Base-by-base conservation (phyloP, 2,329 filamentous ascomycete species). In the Colletotrichum sp. region DNA sequence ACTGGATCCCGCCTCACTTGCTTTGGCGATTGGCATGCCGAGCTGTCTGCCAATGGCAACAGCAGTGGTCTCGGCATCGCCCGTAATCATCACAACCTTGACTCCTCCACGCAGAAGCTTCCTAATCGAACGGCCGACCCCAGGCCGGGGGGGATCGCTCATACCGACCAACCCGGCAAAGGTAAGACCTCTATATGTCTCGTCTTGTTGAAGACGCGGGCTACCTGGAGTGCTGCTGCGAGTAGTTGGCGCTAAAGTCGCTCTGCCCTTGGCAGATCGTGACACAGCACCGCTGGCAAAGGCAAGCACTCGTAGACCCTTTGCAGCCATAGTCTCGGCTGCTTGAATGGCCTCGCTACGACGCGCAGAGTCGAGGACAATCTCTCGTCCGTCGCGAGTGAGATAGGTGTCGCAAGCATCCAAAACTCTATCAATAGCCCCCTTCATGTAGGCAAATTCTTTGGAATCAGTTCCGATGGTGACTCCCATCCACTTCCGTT, bases 401-500 rank as follows among this genome's bases (percentile, higher is more conserved):
- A 98, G 88, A 82, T 98, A 99, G 0, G 95, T 97, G 84, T 98
- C 96, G 82, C 96, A 99, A 67, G 95, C 92, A 72, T 92, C 92
- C 8, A 99, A 87, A 27, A 99, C 91, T 83, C 93, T 94, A 84
- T 99, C 97, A 55, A 98, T 89, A 39, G 97, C 95, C 36, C 97
- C 98, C 83, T 99, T 99, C 87, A 98, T 95, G 83, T 98, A 99
- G 1, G 95, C 96, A 78, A 95, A 93, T 80, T 98, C 95, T 77
- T 93, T 92, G 34, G 87, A 86, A 64, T 91, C 89, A 27, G 89
- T 87, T 59, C 92, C 92, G 79, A 98, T 94, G 3, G 96, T 94
- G 32, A 98, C 96, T 39, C 98, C 98, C 98, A 99, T 99, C 96
- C 96, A 99, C 85, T 99, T 99, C 73, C 96, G 92, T 82, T 98